phyloP scores from a whole-genome alignment of 306 rosid genomes.

The Vigna reflexopilosa region DNA sequence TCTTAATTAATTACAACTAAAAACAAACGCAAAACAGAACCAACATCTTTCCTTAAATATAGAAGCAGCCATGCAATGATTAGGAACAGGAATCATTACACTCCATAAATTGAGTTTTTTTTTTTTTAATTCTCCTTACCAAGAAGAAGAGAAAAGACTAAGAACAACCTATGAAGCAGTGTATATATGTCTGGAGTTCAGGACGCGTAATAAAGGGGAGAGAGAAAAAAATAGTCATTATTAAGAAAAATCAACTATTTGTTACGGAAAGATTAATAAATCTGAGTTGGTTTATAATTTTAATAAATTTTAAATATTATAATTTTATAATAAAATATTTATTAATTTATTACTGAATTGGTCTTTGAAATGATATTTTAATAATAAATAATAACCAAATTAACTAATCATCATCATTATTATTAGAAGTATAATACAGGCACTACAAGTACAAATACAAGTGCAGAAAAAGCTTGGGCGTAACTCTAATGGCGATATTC shows the following conservation, averaged over 20 bases:
- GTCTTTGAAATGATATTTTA: no score
- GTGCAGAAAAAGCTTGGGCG: conserved; percentile 3
- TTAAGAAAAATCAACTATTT: no score
- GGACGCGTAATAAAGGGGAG: conserved; percentile 29
- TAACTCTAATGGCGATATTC: conserved; percentile 51
- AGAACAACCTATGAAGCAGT: conserved; percentile 23
- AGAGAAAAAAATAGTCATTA: background rate
- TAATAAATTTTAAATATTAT: no score
- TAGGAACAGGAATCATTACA: background rate
- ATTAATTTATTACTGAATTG: no score
- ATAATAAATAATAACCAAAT: no score
- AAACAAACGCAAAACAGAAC: background rate
- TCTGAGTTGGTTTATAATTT: no score
- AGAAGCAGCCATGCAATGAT: background rate
- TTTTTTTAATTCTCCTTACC: background rate
- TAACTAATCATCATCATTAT: no score
- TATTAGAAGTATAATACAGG: background rate
- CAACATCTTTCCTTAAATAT: background rate
- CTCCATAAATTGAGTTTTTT: background rate
- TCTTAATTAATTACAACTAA: background rate
- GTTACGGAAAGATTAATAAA: no score
- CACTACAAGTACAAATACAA: background rate
- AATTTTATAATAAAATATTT: no score
- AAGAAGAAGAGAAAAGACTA: background rate
- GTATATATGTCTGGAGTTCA: conserved; percentile 13